A percentile compares a stretch with the other conserved stretches of the same genome.
Evolutionary conservation across 1,284 basidiomycete genomes (phyloP).

Genomic region (Sporisorium exsertum): DNA sequence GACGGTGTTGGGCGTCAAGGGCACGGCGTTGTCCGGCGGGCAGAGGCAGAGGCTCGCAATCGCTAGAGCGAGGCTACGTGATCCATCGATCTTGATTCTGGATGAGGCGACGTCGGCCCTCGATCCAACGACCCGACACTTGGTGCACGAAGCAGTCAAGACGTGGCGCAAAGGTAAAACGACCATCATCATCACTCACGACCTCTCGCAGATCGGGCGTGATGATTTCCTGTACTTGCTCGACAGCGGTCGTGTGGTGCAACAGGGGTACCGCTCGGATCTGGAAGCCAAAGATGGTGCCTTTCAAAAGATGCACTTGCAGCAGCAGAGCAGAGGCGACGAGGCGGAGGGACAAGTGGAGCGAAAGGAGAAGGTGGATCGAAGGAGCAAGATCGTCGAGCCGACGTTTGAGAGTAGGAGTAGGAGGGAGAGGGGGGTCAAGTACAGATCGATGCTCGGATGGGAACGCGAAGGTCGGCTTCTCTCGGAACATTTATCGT

Average conservation of each 20-base stretch:
- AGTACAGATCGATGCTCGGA: slow-evolving; percentile 35
- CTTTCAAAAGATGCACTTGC: slow-evolving; percentile 16
- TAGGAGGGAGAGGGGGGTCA: slow-evolving; percentile 6
- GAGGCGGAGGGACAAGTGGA: slow-evolving; percentile 38
- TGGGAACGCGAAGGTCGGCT: slow-evolving; percentile 34
- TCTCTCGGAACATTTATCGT: slow-evolving; percentile 38
- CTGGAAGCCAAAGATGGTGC: slow-evolving; percentile 72
- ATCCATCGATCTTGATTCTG: slow-evolving; percentile 90
- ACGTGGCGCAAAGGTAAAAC: slow-evolving; percentile 84
- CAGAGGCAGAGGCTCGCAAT: slow-evolving; percentile 93
- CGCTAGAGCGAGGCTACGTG: slow-evolving; percentile 85
- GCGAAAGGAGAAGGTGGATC: slow-evolving; percentile 69
- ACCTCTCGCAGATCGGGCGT: slow-evolving; percentile 82
- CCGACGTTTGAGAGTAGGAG: slow-evolving; percentile 6
- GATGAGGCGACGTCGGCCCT: slow-evolving; percentile 97
- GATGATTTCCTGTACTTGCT: slow-evolving; percentile 93
- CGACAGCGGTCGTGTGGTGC: slow-evolving; percentile 81
- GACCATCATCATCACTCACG: slow-evolving; percentile 96
- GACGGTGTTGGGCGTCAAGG: slow-evolving; percentile 78
- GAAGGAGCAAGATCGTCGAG: neutral
- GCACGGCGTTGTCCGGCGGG: slow-evolving; percentile 86
- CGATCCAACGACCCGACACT: slow-evolving; percentile 85
- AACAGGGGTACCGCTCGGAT: slow-evolving; percentile 86
- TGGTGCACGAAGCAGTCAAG: slow-evolving; percentile 90
- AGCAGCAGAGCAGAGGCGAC: slow-evolving; percentile 6